These are phyloP conservation scores for Cladosporium sp. DNA, from an alignment of 2,329 filamentous ascomycete species.

Conservation along the genomic window DNA sequence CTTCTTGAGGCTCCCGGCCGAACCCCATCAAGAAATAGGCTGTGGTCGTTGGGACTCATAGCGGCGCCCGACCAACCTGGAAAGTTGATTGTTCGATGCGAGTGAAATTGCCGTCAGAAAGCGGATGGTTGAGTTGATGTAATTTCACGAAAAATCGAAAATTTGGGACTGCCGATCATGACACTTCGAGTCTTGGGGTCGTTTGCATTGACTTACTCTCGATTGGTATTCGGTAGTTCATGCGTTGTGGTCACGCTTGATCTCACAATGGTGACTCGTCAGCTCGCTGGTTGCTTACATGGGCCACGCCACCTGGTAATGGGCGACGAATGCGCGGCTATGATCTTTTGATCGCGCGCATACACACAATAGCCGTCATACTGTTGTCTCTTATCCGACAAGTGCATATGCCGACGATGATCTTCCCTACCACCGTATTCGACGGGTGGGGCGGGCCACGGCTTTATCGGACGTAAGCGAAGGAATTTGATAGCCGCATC, in stretches of 20 bases:
- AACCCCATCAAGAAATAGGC: neutral
- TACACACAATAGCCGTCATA: no score
- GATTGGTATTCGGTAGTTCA: neutral
- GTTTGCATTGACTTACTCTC: neutral
- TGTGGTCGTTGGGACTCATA: neutral
- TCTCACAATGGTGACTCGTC: neutral
- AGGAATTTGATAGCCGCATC: neutral
- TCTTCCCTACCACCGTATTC: neutral
- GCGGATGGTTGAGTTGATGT: neutral
- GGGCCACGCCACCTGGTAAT: no score
- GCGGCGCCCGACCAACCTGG: neutral
- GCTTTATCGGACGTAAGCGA: neutral
- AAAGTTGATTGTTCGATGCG: neutral
- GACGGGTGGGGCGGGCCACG: neutral
- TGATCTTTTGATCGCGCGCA: no score
- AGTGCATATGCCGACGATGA: neutral
- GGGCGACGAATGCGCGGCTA: neutral
- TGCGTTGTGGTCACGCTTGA: neutral
- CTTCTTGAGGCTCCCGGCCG: neutral
- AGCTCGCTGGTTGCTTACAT: neutral
- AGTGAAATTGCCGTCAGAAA: neutral
- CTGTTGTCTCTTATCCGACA: neutral
- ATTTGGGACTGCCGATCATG: neutral
- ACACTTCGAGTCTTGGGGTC: neutral
- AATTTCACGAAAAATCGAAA: neutral